phyloP scores from a whole-genome alignment of 148 eudicot species.

The Rhododendron mucronatum region DNA sequence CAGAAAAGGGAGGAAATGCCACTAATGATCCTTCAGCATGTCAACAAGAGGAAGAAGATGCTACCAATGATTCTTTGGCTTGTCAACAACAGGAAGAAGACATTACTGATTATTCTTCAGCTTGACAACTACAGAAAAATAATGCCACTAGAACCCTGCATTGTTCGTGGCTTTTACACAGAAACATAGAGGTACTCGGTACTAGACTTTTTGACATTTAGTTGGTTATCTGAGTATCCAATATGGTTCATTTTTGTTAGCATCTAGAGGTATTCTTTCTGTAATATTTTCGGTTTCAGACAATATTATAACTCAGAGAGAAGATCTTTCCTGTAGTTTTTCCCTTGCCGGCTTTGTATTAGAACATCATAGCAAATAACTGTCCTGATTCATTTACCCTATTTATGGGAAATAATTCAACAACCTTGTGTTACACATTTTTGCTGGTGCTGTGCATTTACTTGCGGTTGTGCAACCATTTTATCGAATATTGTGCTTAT shows the following conservation, averaged over 20 bases:
- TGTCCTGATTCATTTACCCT: background rate
- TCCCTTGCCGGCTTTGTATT: background rate
- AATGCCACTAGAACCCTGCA: background rate
- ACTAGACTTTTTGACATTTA: background rate
- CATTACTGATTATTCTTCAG: background rate
- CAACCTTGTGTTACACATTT: background rate
- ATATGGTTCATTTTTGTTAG: background rate
- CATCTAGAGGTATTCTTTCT: background rate
- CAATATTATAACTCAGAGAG: background rate
- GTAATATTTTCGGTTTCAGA: background rate
- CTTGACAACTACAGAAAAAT: background rate
- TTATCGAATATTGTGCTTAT: background rate
- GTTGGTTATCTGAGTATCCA: background rate
- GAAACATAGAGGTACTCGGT: background rate
- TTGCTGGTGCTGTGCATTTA: background rate
- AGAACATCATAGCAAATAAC: background rate
- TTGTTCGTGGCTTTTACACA: background rate
- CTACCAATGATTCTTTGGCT: background rate
- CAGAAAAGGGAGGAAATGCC: conserved; percentile 1
- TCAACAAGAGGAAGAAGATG: background rate
- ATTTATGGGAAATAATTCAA: background rate
- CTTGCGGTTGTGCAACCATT: background rate
- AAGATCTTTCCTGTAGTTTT: background rate
- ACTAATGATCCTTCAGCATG: background rate
- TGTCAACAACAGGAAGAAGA: background rate